Percentiles rank a stretch among this genome's conserved stretches.
Evolutionary conservation across 306 rosid species (phyloP).

Genomic region (Pterocarpus santalinus): DNA sequence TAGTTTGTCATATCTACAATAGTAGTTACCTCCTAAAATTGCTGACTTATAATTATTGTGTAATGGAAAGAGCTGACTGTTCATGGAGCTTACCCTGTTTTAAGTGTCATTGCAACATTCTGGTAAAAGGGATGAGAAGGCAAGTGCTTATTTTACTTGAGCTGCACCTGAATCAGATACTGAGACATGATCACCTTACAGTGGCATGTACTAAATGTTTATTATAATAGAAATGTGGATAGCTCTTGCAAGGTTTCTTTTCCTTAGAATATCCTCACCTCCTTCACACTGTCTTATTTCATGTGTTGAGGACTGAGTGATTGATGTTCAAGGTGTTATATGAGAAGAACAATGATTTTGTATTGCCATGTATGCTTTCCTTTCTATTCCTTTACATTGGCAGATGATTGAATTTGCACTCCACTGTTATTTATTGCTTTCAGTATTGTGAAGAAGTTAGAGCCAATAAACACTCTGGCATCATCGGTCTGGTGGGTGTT

Average conservation of each 20-base stretch:
- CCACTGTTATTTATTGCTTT: conserved; percentile 38
- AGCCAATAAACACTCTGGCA: conserved; percentile 67
- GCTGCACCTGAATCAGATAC: conserved; percentile 1
- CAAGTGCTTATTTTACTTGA: conserved; percentile 23
- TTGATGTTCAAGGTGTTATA: conserved; percentile 32
- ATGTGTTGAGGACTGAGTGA: conserved; percentile 31
- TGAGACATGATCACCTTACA: background rate
- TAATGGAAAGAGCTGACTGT: conserved; percentile 19
- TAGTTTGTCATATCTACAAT: background rate
- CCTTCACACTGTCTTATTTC: conserved; percentile 13
- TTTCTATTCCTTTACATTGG: conserved; percentile 9
- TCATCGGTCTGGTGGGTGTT: conserved; percentile 89
- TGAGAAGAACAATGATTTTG: conserved; percentile 32
- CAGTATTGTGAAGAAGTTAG: conserved; percentile 74
- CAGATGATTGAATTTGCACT: conserved; percentile 35
- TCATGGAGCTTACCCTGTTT: background rate
- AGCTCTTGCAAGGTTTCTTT: conserved; percentile 1
- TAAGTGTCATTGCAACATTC: background rate
- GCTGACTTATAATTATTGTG: background rate
- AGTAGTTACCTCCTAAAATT: conserved; percentile 5
- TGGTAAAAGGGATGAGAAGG: background rate
- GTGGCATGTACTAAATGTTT: conserved; percentile 1
- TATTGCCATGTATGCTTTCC: conserved; percentile 14
- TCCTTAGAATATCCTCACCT: background rate
- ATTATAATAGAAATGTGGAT: background rate